Evolutionary conservation across 2,329 filamentous ascomycete genomes (phyloP).

Genomic region (Colletotrichum salicis): DNA sequence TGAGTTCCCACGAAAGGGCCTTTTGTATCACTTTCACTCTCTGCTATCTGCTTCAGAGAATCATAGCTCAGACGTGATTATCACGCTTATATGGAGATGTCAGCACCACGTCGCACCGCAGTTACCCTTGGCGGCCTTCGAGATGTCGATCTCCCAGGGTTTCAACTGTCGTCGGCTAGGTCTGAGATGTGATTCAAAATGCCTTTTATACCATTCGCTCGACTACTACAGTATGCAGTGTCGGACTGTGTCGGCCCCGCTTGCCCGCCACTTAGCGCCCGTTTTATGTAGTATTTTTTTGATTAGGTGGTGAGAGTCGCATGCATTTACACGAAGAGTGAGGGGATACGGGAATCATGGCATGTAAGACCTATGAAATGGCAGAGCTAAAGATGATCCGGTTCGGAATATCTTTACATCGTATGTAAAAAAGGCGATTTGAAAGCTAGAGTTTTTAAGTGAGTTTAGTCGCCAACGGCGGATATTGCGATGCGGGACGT

Average conservation of each 20-base stretch:
- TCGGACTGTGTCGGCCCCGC: not conserved
- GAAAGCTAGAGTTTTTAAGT: not conserved
- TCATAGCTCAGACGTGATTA: not conserved
- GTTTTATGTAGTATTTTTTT: constrained; percentile 4
- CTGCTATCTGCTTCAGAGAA: too few relatives aligned
- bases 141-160: not conserved
- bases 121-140: not conserved
- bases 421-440: not conserved
- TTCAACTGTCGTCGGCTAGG: not conserved
- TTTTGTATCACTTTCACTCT: not conserved
- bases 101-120: constrained; percentile 12
- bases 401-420: not conserved
- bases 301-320: not conserved
- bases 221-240: not conserved
- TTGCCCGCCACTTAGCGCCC: not conserved
- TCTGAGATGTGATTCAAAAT: not conserved
- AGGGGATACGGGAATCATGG: not conserved
- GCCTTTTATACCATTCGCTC: not conserved
- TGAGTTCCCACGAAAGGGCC: too few relatives aligned
- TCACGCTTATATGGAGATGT: not conserved
- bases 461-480: not conserved
- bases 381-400: not conserved
- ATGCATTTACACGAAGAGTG: not conserved
- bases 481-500: not conserved
- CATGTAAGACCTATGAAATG: not conserved